Conservation (phyloP, 129 eudicot species). For the Lactuca sativa region DNA sequence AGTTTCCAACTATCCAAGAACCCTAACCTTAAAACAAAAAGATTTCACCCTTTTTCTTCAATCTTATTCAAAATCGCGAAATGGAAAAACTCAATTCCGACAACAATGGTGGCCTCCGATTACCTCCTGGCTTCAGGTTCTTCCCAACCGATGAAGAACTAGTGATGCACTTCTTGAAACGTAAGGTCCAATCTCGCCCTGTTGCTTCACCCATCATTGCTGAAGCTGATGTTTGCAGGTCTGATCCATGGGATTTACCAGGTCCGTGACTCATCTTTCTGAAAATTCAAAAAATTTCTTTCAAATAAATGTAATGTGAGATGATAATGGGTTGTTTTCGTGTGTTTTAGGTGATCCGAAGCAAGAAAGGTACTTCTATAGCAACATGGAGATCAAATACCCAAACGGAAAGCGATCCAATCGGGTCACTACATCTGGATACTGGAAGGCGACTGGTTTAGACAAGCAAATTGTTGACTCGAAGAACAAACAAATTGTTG, state of each 20-base stretch:
- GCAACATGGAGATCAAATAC: slow-evolving; percentile 70
- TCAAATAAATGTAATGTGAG: slow-evolving; percentile 17
- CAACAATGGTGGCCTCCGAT: slow-evolving; percentile 57
- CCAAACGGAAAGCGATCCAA: slow-evolving; percentile 87
- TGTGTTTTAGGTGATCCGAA: slow-evolving; percentile 55
- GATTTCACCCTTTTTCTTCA: slow-evolving; percentile 2
- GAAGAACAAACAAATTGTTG: slow-evolving; percentile 46
- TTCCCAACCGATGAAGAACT: slow-evolving; percentile 96
- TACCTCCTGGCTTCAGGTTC: slow-evolving; percentile 88
- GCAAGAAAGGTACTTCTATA: slow-evolving; percentile 80
- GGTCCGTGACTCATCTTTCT: slow-evolving; percentile 35
- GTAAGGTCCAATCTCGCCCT: slow-evolving; percentile 65
- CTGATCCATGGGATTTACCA: slow-evolving; percentile 98
- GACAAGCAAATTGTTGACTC: slow-evolving; percentile 59
- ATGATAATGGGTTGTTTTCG: background rate
- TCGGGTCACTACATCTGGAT: slow-evolving; percentile 82
- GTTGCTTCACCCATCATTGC: slow-evolving; percentile 73
- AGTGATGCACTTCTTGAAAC: slow-evolving; percentile 66
- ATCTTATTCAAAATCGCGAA: background rate
- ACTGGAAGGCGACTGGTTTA: slow-evolving; percentile 88
- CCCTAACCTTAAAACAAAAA: slow-evolving; percentile 18
- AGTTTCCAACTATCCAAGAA: slow-evolving; percentile 28
- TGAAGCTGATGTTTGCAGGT: slow-evolving; percentile 78
- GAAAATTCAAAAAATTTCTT: background rate
- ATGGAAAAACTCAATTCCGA: slow-evolving; percentile 52